phyloP scores from a whole-genome alignment of 1,139 yeast species.

The Saccharomyces pastorianus region DNA sequence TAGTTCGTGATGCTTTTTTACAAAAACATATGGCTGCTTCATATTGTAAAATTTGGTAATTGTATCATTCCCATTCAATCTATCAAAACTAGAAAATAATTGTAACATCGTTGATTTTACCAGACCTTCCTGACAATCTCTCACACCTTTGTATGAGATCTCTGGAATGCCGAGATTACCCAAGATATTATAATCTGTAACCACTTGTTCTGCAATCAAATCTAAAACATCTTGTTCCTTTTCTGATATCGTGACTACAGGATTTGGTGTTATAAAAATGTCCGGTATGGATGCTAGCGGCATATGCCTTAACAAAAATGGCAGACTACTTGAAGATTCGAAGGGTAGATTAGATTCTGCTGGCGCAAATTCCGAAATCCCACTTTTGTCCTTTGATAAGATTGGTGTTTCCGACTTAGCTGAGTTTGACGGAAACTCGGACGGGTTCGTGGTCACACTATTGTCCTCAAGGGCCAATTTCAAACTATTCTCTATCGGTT shows the following conservation, averaged over 20 bases:
- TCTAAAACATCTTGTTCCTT: conserved; percentile 26
- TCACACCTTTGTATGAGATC: conserved; percentile 15
- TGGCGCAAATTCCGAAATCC: conserved; percentile 6
- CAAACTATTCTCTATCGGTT: neutral
- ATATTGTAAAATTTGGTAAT: conserved; percentile 22
- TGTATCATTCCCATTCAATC: conserved; percentile 22
- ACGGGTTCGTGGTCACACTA: neutral
- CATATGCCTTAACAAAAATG: conserved; percentile 54
- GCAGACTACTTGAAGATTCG: conserved; percentile 44
- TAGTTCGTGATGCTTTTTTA: conserved; percentile 26
- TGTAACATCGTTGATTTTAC: conserved; percentile 16
- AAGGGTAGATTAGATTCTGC: conserved; percentile 10
- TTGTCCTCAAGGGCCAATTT: neutral
- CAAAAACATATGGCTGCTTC: conserved; percentile 26
- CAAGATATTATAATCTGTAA: conserved; percentile 37
- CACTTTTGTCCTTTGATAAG: conserved; percentile 7
- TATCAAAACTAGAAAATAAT: conserved; percentile 20
- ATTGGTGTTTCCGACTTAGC: neutral
- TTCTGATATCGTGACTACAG: conserved; percentile 16
- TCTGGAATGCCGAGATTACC: conserved; percentile 20
- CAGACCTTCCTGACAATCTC: conserved; percentile 17
- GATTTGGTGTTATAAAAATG: conserved; percentile 34
- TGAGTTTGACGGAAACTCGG: neutral
- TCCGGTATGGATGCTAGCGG: conserved; percentile 54
- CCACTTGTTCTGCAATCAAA: conserved; percentile 36